Evolutionary conservation across 257 asterid species (phyloP).

Genomic region (Capsicum chinense): DNA sequence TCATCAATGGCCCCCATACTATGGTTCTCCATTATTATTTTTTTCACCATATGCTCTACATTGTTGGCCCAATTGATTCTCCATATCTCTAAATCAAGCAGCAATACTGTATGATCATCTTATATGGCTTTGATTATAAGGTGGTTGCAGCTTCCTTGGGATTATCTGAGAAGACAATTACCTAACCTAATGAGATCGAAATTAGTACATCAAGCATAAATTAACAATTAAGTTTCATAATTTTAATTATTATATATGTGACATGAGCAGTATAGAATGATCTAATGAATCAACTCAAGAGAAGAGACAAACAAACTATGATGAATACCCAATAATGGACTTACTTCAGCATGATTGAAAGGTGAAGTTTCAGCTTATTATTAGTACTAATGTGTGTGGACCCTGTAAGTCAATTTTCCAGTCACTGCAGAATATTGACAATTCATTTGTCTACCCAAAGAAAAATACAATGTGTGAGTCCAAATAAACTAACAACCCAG

Average conservation of each 20-base stretch:
- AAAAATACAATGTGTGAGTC: not conserved
- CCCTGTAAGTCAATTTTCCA: conserved; percentile 26
- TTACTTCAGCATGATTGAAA: conserved; percentile 4
- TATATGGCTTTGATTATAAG: not conserved
- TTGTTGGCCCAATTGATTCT: not conserved
- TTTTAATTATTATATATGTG: not conserved
- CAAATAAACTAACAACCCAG: not conserved
- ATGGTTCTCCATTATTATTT: not conserved
- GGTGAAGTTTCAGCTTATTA: conserved; percentile 25
- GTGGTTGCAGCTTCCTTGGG: conserved; percentile 9
- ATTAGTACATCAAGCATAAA: not conserved
- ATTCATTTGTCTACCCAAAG: not conserved
- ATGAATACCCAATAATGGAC: conserved; percentile 17
- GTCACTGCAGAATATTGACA: not conserved
- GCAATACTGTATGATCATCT: not conserved
- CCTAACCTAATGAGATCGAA: not conserved
- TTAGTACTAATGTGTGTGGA: conserved; percentile 35
- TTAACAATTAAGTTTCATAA: not conserved
- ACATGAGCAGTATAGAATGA: not conserved
- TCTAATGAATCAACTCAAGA: conserved; percentile 18
- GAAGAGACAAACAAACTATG: conserved; percentile 42
- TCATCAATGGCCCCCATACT: not conserved
- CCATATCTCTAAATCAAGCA: not conserved
- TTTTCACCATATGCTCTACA: not conserved
- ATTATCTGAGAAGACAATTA: not conserved